Percentiles rank a stretch among this genome's conserved stretches.
Evolutionary conservation across 2,329 filamentous ascomycete genomes (phyloP).

Genomic region (Cladosporium sp.): DNA sequence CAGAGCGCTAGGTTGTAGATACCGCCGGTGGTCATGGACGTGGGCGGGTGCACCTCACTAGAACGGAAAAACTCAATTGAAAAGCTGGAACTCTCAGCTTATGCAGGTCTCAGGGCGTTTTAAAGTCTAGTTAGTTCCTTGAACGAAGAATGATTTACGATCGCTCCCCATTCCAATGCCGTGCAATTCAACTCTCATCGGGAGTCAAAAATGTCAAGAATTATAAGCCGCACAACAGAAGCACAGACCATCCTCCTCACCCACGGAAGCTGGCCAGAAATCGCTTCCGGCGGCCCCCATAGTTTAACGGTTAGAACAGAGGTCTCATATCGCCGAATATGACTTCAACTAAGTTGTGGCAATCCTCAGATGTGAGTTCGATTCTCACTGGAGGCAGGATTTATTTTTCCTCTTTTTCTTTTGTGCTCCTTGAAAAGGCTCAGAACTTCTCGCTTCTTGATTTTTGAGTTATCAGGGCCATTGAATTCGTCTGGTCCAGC

Average conservation of each 20-base stretch:
- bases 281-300: background rate
- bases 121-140: background rate
- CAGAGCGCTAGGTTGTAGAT: conserved; percentile 14
- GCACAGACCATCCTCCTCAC: background rate
- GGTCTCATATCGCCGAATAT: conserved; percentile 3
- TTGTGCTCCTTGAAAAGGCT: no score
- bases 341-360: conserved; percentile 1
- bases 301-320: conserved; percentile 10
- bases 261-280: no score
- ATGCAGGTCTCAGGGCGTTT: no score
- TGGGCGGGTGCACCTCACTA: background rate
- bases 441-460: no score
- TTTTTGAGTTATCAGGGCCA: no score
- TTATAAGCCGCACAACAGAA: background rate
- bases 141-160: conserved; percentile 6
- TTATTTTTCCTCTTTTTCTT: no score
- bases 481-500: no score
- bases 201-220: background rate
- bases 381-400: conserved; percentile 6
- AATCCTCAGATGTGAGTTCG: conserved; percentile 9
- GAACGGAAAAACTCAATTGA: no score
- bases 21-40: no score
- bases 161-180: background rate
- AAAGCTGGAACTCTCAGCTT: no score
- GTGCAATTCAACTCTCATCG: no score